Conservation (phyloP, 305 asterid genomes). For the Solanum hybrid region DNA sequence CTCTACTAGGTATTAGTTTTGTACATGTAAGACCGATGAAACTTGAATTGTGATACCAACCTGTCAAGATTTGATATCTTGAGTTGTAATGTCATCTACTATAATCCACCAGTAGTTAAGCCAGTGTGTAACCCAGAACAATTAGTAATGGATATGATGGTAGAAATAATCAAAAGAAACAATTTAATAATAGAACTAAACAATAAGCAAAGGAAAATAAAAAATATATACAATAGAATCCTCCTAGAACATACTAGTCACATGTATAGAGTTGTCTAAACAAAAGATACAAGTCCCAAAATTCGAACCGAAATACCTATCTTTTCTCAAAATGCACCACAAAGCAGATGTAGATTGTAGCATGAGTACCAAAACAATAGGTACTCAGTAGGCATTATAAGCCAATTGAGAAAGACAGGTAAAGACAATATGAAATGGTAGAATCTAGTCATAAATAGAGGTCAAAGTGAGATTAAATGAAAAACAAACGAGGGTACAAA, state of each 20-base stretch:
- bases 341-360: no score
- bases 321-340: background rate
- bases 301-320: background rate
- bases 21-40: background rate
- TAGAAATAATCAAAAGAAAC: background rate
- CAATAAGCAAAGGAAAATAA: background rate
- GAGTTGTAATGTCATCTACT: background rate
- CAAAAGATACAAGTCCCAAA: background rate
- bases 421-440: background rate
- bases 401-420: background rate
- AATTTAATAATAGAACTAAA: background rate
- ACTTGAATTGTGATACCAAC: background rate
- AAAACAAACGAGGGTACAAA: no score
- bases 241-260: background rate
- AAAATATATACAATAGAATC: no score
- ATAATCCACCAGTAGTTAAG: background rate
- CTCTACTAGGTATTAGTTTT: background rate
- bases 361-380: background rate
- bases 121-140: background rate
- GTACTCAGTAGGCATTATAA: background rate
- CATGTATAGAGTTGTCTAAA: background rate
- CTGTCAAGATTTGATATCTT: background rate
- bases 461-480: background rate
- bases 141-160: background rate
- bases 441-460: background rate